phyloP scores from a whole-genome alignment of 352 stramenopile species.

The Phytophthora colocasiae region DNA sequence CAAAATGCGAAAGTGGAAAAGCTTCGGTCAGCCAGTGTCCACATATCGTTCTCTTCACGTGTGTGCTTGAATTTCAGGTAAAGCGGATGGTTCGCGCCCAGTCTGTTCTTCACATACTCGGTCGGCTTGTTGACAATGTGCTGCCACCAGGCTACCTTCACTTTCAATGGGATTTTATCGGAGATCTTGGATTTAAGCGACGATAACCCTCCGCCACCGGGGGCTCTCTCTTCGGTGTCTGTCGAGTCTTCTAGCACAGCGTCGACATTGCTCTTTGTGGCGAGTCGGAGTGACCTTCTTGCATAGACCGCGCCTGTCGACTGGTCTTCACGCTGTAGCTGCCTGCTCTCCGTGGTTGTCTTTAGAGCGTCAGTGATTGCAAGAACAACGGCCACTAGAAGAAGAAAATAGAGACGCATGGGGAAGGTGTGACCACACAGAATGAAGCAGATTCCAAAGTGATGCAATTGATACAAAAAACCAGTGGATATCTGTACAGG shows the following conservation, averaged over 20 bases:
- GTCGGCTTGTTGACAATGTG: background rate
- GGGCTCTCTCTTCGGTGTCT: background rate
- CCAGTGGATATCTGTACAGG: no score
- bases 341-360: background rate
- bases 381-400: background rate
- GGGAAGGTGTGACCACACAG: background rate
- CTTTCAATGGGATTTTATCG: background rate
- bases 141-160: conserved; percentile 1
- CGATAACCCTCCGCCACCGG: background rate
- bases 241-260: background rate
- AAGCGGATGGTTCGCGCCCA: background rate
- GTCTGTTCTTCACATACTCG: conserved; percentile 1
- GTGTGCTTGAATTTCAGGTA: background rate
- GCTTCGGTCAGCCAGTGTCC: background rate
- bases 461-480: no score
- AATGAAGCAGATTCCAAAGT: background rate
- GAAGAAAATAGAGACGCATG: background rate
- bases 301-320: background rate
- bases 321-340: background rate
- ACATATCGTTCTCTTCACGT: background rate
- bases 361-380: background rate
- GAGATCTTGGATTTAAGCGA: background rate
- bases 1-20: background rate
- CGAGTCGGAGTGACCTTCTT: background rate
- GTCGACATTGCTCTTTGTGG: background rate